Percentiles rank a stretch among this genome's conserved stretches.
Evolutionary conservation across 2,329 filamentous ascomycete genomes (phyloP).

Genomic region (Meredithiella fracta): DNA sequence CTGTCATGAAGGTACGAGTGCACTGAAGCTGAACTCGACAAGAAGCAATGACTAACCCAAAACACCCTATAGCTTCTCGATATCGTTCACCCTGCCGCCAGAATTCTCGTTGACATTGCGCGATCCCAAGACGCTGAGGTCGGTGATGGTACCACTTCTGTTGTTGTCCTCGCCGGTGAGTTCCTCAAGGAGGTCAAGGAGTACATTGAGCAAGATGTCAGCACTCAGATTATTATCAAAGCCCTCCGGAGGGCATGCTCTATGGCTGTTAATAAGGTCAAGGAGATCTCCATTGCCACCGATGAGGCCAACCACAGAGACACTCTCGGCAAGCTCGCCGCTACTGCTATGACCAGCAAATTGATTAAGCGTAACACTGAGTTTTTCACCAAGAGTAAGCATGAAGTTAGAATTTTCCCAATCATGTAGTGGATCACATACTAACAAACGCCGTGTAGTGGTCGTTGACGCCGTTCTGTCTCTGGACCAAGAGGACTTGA

Average conservation of each 20-base stretch:
- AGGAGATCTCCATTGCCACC: conserved; percentile 85
- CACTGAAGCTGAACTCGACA: background rate
- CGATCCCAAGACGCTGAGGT: conserved; percentile 98
- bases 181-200: conserved; percentile 95
- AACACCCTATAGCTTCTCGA: conserved; percentile 57
- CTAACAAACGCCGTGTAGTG: conserved; percentile 38
- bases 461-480: conserved; percentile 93
- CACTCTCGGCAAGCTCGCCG: conserved; percentile 76
- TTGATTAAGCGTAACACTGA: conserved; percentile 91
- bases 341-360: conserved; percentile 98
- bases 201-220: conserved; percentile 89
- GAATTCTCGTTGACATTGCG: conserved; percentile 94
- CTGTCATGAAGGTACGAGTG: conserved; percentile 77
- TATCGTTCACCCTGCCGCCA: conserved; percentile 92
- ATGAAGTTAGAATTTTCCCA: background rate
- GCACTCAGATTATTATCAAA: conserved; percentile 95
- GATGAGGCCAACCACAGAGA: conserved; percentile 70
- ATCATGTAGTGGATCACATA: background rate
- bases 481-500: conserved; percentile 88
- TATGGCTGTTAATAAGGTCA: conserved; percentile 96
- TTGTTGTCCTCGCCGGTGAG: conserved; percentile 93
- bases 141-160: conserved; percentile 91
- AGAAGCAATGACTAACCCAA: background rate
- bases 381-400: conserved; percentile 87
- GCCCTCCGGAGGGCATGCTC: conserved; percentile 71